A percentile compares a stretch with the other conserved stretches of the same genome.
phyloP scores from a whole-genome alignment of 805 yeast species.

The Kluyveromyces nonfermentans region DNA sequence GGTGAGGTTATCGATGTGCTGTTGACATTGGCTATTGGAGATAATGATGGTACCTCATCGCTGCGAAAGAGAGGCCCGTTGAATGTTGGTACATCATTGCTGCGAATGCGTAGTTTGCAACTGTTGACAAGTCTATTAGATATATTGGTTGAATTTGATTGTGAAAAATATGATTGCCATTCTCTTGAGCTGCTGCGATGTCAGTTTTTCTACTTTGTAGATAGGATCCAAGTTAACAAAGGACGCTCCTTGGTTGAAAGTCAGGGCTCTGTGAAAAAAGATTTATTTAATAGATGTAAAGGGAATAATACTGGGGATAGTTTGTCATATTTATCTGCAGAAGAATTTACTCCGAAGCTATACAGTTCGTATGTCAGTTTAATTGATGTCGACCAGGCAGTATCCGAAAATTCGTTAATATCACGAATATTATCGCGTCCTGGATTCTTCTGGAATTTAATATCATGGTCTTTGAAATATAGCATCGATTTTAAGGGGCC shows the following conservation, averaged over 20 bases:
- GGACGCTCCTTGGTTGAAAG: conserved; percentile 3
- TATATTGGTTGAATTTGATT: conserved; percentile 13
- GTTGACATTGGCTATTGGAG: conserved; percentile 31
- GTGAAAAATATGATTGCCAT: conserved; percentile 8
- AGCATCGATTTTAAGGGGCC: conserved; percentile 19
- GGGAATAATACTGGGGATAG: neutral
- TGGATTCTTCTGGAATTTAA: conserved; percentile 20
- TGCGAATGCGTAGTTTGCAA: conserved; percentile 29
- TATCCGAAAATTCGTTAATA: conserved; percentile 17
- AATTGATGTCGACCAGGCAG: conserved; percentile 11
- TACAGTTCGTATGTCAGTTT: conserved; percentile 17
- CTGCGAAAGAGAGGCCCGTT: conserved; percentile 21
- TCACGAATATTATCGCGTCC: conserved; percentile 12
- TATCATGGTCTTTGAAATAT: conserved; percentile 20
- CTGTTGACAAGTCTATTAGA: conserved; percentile 18
- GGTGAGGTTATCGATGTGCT: conserved; percentile 27
- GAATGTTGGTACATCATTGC: conserved; percentile 18
- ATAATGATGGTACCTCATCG: conserved; percentile 20
- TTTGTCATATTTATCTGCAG: neutral
- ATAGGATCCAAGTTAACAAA: conserved; percentile 10
- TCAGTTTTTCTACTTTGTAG: conserved; percentile 22
- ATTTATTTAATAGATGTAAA: conserved; percentile 1
- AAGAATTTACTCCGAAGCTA: neutral
- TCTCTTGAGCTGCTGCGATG: conserved; percentile 22
- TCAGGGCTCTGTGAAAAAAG: conserved; percentile 2